phyloP scores from a whole-genome alignment of 306 rosid genomes.

The Begonia peltatifolia region DNA sequence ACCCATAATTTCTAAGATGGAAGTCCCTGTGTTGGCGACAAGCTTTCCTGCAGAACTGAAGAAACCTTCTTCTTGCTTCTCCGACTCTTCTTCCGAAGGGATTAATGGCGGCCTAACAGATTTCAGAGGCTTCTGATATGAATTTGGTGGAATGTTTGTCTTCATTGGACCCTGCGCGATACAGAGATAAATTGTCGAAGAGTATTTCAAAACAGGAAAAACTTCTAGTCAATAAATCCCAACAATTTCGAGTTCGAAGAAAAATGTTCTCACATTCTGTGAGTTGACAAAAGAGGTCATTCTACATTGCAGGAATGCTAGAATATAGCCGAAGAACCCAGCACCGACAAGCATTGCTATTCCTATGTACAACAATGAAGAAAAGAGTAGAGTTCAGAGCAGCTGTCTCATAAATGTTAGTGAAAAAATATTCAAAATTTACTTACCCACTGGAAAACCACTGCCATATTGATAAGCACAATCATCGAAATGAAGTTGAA shows the following conservation, averaged over 20 bases:
- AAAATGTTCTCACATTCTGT: constrained; percentile 42
- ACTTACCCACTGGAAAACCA: constrained; percentile 76
- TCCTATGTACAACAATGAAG: constrained; percentile 27
- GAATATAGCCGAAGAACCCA: constrained; percentile 85
- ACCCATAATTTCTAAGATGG: constrained; percentile 52
- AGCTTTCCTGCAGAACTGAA: constrained; percentile 70
- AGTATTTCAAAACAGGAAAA: not conserved
- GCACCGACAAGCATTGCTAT: constrained; percentile 66
- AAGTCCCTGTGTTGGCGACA: constrained; percentile 34
- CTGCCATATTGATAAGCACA: constrained; percentile 87
- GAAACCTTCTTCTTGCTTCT: constrained; percentile 75
- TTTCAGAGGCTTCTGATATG: constrained; percentile 53
- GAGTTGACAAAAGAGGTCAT: constrained; percentile 53
- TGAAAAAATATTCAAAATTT: constrained; percentile 2
- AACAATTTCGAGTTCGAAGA: not conserved
- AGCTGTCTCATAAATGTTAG: constrained; percentile 2
- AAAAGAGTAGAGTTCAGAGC: constrained; percentile 10
- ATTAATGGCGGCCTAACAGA: constrained; percentile 68
- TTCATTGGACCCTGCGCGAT: constrained; percentile 26
- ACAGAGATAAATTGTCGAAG: not conserved
- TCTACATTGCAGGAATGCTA: constrained; percentile 74
- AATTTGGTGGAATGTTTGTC: constrained; percentile 24
- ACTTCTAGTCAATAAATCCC: not conserved
- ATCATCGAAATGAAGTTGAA: constrained; percentile 80
- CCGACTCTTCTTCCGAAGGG: constrained; percentile 54